Conservation (phyloP, 805 yeast species). For the Metschnikowia sp. region DNA sequence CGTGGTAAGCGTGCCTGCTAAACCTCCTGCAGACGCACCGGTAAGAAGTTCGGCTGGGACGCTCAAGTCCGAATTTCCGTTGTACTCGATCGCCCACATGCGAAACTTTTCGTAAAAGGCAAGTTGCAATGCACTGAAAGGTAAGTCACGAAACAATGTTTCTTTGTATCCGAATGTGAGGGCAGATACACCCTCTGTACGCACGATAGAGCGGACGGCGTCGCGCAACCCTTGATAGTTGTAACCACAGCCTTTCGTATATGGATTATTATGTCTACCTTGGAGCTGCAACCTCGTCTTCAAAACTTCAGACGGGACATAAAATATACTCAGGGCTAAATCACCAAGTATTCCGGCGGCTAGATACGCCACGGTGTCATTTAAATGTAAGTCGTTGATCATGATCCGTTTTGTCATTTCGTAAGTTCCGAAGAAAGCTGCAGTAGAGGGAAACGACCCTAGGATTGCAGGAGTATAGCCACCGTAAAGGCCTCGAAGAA, state of each 20-base stretch:
- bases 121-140: slow-evolving; percentile 93
- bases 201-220: slow-evolving; percentile 63
- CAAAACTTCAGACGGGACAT: slow-evolving; percentile 93
- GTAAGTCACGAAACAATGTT: slow-evolving; percentile 86
- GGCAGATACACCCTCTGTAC: slow-evolving; percentile 70
- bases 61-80: slow-evolving; percentile 44
- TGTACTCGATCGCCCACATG: slow-evolving; percentile 48
- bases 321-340: slow-evolving; percentile 78
- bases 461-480: slow-evolving; percentile 90
- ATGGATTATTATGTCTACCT: slow-evolving; percentile 78
- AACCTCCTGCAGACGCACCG: slow-evolving; percentile 95
- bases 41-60: slow-evolving; percentile 66
- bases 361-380: slow-evolving; percentile 78
- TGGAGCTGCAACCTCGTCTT: slow-evolving; percentile 92
- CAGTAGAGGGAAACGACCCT: slow-evolving; percentile 93
- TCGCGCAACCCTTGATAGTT: slow-evolving; percentile 73
- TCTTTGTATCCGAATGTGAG: slow-evolving; percentile 92
- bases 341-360: slow-evolving; percentile 93
- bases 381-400: slow-evolving; percentile 58
- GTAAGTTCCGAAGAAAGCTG: slow-evolving; percentile 89
- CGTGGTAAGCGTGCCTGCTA: slow-evolving; percentile 85
- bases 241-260: slow-evolving; percentile 72
- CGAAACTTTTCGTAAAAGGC: slow-evolving; percentile 90
- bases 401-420: slow-evolving; percentile 73
- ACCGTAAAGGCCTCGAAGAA: slow-evolving; percentile 79